These are phyloP conservation scores for Trichaptum fuscoviolaceum DNA, from an alignment of 768 basidiomycete genomes.

Conservation along the genomic window DNA sequence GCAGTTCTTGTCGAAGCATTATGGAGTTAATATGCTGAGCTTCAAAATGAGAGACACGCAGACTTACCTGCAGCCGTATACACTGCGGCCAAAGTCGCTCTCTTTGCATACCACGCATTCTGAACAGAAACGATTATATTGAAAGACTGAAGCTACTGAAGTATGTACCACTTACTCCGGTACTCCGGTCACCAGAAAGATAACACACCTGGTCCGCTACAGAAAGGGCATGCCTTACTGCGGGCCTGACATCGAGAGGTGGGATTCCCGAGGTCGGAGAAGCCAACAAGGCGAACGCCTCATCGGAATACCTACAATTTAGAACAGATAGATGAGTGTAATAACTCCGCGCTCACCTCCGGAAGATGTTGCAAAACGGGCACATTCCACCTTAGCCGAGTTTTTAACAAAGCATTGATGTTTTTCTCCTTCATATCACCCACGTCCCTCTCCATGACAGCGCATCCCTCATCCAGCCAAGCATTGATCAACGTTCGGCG, in stretches of 20 bases:
- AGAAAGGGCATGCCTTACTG: conserved; percentile 50
- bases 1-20: conserved; percentile 47
- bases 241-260: conserved; percentile 55
- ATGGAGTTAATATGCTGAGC: neutral
- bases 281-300: conserved; percentile 73
- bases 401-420: conserved; percentile 47
- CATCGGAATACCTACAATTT: neutral
- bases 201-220: conserved; percentile 72
- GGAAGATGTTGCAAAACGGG: conserved; percentile 60
- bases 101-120: conserved; percentile 69
- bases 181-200: conserved; percentile 44
- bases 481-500: conserved; percentile 59
- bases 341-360: conserved; percentile 42
- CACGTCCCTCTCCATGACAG: conserved; percentile 35
- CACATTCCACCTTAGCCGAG: conserved; percentile 61
- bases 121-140: conserved; percentile 21
- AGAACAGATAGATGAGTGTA: neutral
- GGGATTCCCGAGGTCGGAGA: conserved; percentile 44
- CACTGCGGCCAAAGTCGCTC: conserved; percentile 58
- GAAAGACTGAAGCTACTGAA: neutral
- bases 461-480: conserved; percentile 66
- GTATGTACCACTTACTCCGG: conserved; percentile 43
- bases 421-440: conserved; percentile 19
- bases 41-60: neutral
- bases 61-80: conserved; percentile 65